phyloP scores from a whole-genome alignment of 2,329 filamentous ascomycete genomes.

The Hypoxylon sp. region DNA sequence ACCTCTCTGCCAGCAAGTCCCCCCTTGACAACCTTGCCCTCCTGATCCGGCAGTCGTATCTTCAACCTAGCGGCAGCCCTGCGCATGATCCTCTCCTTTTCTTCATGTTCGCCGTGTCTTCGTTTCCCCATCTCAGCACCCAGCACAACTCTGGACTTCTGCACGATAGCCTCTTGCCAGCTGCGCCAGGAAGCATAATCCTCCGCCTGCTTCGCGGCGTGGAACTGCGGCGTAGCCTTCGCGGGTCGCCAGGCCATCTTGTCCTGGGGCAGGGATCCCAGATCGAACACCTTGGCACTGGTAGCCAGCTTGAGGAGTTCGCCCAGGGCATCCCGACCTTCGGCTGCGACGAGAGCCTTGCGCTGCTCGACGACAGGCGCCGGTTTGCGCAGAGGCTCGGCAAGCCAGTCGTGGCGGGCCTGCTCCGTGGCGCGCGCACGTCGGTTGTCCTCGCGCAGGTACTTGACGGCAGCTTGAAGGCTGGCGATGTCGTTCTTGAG shows the following conservation, averaged over 20 bases:
- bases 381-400: constrained; percentile 65
- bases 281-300: constrained; percentile 65
- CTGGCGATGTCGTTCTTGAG: constrained; percentile 74
- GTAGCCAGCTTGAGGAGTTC: constrained; percentile 71
- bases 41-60: constrained; percentile 57
- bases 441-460: constrained; percentile 72
- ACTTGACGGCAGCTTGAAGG: constrained; percentile 71
- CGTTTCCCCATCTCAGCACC: constrained; percentile 31
- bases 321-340: constrained; percentile 70
- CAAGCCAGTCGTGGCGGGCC: constrained; percentile 67
- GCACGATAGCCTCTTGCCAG: constrained; percentile 64
- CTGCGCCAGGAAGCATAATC: constrained; percentile 69
- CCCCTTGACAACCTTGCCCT: constrained; percentile 55
- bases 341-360: constrained; percentile 64
- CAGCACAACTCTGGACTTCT: constrained; percentile 58
- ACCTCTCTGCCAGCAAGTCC: constrained; percentile 52
- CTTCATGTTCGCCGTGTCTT: constrained; percentile 24
- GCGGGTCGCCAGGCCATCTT: constrained; percentile 73
- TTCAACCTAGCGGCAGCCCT: constrained; percentile 57
- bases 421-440: constrained; percentile 67
- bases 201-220: constrained; percentile 71
- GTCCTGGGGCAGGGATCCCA: constrained; percentile 65
- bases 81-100: constrained; percentile 43
- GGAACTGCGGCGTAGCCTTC: constrained; percentile 70
- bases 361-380: constrained; percentile 66